Evolutionary conservation across 23 red algal genomes (phyloP), one percentile per base, ranked within the genome.

Genomic region (Gracilaria domingensis): DNA sequence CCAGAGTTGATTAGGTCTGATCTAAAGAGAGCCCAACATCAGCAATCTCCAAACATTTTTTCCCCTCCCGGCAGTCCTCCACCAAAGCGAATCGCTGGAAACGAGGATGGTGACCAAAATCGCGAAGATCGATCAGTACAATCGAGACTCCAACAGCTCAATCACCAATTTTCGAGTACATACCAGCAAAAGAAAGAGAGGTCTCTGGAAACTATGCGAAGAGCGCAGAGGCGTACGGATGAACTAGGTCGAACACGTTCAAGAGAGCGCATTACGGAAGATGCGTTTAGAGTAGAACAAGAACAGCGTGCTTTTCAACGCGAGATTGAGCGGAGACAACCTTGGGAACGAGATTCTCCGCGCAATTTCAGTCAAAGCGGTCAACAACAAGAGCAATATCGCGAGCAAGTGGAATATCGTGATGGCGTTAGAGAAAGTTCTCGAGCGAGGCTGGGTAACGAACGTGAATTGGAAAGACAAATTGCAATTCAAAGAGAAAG

Each of bases 1-100:
- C 72, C 72, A 4, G 72, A 77, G 50, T 29, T 77, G 23, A 77
- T 77, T 42, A 77, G 72, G 42, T 45, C 72, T 77, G 72, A 77
- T 17, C 34, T 77, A 6, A 77, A 77, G 32, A 50, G 72, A 14
- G 72, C 34, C 38, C 72, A 77, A 30, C 72, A 77, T 25, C 72
- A 51, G 40, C 25, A 51, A 49, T 77, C 72, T 77, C 72, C 72
- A 25, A 50, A 77, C 26, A 77, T 77, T 40, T 51, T 77, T 50
- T 77, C 72, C 12, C 72, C 72, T 50, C 72, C 72, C 3, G 50
- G n/a, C 25, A 77, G 72, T 30, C 72, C 72, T 8, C 72, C 72
- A 17, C 72, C 50, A 25, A 77, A 77, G 32, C 5, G 72, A 77
- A 50, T 77, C 11, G 72, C 72, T 50, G 72, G 40, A 13, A n/a